Conservation (phyloP, 768 basidiomycete genomes). For the Boletus tomentosulus region DNA sequence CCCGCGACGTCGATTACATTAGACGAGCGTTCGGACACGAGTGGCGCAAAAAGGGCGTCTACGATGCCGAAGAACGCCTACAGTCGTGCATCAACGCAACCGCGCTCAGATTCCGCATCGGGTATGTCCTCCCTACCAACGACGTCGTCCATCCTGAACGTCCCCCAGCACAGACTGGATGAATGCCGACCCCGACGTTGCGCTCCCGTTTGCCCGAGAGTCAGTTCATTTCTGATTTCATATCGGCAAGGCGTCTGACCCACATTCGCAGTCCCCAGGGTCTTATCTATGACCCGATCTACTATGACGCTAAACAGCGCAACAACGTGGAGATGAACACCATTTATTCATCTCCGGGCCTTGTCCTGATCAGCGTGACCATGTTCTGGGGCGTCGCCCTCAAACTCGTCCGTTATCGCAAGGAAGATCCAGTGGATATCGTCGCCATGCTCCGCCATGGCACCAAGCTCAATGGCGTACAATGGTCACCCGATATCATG, state of each 20-base stretch:
- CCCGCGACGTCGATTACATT: constrained; percentile 67
- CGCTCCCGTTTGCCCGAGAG: constrained; percentile 65
- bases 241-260: constrained; percentile 5
- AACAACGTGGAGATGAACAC: constrained; percentile 53
- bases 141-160: not conserved
- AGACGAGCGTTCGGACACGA: constrained; percentile 57
- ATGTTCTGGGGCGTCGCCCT: constrained; percentile 72
- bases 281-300: constrained; percentile 55
- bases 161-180: constrained; percentile 55
- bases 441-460: constrained; percentile 61
- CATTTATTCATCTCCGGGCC: constrained; percentile 54
- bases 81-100: constrained; percentile 53
- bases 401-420: constrained; percentile 67
- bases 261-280: constrained; percentile 17
- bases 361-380: constrained; percentile 56
- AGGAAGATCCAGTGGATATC: constrained; percentile 62
- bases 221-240: constrained; percentile 30
- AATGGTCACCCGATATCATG: constrained; percentile 54
- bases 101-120: constrained; percentile 41
- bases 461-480: constrained; percentile 43
- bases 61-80: constrained; percentile 52
- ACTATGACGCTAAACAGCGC: constrained; percentile 44
- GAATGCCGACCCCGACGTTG: constrained; percentile 71
- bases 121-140: constrained; percentile 30
- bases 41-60: constrained; percentile 43